Conservation (phyloP, 2,329 filamentous ascomycete species). For the Cladosporium sp. region DNA sequence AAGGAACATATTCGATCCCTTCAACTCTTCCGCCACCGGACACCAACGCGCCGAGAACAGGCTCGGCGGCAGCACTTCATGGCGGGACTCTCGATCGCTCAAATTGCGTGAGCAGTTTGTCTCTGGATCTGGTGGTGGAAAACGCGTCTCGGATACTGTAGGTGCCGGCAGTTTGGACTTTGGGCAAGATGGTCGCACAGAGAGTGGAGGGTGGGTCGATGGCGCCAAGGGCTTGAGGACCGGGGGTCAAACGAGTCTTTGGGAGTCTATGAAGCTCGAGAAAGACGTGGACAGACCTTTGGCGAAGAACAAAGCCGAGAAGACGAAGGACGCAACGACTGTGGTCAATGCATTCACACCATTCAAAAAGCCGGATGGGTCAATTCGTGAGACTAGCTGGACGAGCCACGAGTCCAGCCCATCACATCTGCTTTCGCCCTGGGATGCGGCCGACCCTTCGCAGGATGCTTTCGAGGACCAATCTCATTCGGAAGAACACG, state of each 20-base stretch:
- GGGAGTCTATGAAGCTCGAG: conserved; percentile 26
- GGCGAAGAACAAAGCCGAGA: conserved; percentile 22
- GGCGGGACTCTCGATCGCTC: conserved; percentile 64
- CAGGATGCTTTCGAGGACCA: background rate
- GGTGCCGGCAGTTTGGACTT: conserved; percentile 60
- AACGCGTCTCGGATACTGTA: conserved; percentile 60
- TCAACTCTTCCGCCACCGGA: conserved; percentile 86
- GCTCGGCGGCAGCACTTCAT: conserved; percentile 59
- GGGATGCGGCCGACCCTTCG: conserved; percentile 14
- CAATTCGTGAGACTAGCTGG: conserved; percentile 30
- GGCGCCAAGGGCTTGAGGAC: conserved; percentile 47
- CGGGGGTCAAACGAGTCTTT: conserved; percentile 42
- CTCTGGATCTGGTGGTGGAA: conserved; percentile 52
- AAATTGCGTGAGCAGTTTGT: conserved; percentile 70
- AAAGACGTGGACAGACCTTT: conserved; percentile 18
- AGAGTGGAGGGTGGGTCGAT: conserved; percentile 50
- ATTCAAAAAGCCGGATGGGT: conserved; percentile 26
- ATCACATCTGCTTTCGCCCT: conserved; percentile 26
- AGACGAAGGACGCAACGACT: conserved; percentile 20
- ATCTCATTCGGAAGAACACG: background rate
- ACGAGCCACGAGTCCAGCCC: conserved; percentile 28
- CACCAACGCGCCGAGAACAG: conserved; percentile 72
- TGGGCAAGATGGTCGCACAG: conserved; percentile 45
- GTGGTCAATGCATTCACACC: conserved; percentile 30
- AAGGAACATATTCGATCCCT: conserved; percentile 90